Conservation (phyloP, 2,329 filamentous ascomycete species). For the Alternaria ventricosa region DNA sequence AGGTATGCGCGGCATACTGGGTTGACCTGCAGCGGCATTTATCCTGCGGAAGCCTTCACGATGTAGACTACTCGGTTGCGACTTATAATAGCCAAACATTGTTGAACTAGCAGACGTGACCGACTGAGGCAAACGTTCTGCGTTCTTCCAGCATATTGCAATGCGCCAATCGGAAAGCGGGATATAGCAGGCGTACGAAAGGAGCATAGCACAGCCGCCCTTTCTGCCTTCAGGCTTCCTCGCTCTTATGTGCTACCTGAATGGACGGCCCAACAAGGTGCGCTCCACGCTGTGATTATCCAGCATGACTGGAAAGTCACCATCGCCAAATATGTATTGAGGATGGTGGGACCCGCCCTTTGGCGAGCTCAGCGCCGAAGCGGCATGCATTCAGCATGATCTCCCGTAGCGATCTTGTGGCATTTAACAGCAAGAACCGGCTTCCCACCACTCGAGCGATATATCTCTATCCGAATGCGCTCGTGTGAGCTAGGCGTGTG, state of each 20-base stretch:
- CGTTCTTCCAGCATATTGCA: background rate
- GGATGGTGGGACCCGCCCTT: background rate
- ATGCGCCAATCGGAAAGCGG: background rate
- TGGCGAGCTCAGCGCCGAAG: background rate
- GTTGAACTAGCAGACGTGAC: background rate
- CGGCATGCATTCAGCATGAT: background rate
- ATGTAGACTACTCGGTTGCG: too few species aligned
- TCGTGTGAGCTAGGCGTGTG: background rate
- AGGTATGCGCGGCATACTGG: background rate
- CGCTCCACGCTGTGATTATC: background rate
- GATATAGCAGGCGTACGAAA: background rate
- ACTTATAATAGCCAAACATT: background rate
- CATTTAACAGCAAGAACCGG: background rate
- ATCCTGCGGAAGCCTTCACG: too few species aligned
- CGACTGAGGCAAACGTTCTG: background rate
- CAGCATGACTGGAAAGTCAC: background rate
- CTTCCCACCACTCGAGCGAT: background rate
- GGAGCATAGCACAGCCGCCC: background rate
- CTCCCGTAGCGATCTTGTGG: background rate
- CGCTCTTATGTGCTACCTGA: background rate
- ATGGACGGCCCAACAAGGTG: constrained; percentile 5
- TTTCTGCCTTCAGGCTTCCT: background rate
- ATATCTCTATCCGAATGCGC: background rate
- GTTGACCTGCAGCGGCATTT: too few species aligned
- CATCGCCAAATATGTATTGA: background rate